These are phyloP conservation scores for Linum tenue DNA, from an alignment of 345 rosid species.

Conservation along the genomic window DNA sequence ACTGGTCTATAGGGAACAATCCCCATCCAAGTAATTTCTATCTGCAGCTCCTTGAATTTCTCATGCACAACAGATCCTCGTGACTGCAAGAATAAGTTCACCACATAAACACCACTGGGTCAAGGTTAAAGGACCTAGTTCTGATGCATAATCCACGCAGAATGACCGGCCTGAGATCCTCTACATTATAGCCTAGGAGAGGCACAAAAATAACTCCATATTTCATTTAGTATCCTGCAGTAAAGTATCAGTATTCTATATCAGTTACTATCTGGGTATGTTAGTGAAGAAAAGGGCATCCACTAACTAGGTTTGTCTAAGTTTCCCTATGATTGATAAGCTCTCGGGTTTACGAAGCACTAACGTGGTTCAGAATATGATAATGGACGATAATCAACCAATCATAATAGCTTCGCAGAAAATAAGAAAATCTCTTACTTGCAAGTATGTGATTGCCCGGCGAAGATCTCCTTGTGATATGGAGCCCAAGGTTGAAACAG, in stretches of 20 bases:
- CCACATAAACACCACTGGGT: slow-evolving; percentile 90
- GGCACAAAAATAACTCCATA: slow-evolving; percentile 4
- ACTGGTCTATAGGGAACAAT: no score
- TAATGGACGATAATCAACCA: not conserved
- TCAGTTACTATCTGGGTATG: no score
- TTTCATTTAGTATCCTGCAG: no score
- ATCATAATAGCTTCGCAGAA: not conserved
- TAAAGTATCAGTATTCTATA: no score
- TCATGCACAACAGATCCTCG: not conserved
- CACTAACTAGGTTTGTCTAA: no score
- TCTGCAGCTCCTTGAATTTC: no score
- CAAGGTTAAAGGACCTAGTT: slow-evolving; percentile 45
- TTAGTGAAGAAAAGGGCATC: no score
- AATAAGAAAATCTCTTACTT: slow-evolving; percentile 33
- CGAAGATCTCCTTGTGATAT: slow-evolving; percentile 97
- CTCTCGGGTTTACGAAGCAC: no score
- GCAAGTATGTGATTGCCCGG: slow-evolving; percentile 89
- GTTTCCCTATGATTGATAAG: no score
- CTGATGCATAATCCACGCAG: not conserved
- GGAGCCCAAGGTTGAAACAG: slow-evolving; percentile 73
- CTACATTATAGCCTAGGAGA: slow-evolving; percentile 25
- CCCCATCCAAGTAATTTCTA: no score
- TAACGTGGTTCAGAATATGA: not conserved
- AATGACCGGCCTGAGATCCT: slow-evolving; percentile 37
- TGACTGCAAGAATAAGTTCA: slow-evolving; percentile 89